phyloP scores from a whole-genome alignment of 768 basidiomycete genomes.

The Lyophyllum shimeji region DNA sequence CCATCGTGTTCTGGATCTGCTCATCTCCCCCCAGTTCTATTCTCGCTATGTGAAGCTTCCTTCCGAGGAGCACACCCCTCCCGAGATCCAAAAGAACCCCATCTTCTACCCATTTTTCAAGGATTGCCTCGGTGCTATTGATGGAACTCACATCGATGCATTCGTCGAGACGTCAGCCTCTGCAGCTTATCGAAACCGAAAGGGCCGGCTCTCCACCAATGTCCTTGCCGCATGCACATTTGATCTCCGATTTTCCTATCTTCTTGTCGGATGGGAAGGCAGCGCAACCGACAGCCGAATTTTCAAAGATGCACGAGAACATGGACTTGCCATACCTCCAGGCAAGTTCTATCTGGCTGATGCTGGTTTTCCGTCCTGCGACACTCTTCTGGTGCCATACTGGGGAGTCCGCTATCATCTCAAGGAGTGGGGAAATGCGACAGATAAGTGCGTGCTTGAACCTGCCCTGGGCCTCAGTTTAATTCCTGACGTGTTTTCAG shows the following conservation, averaged over 20 bases:
- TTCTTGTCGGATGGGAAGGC: constrained; percentile 41
- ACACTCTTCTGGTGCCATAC: constrained; percentile 37
- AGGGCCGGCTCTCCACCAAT: constrained; percentile 38
- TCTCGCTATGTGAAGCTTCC: constrained; percentile 1
- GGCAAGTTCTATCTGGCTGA: constrained; percentile 35
- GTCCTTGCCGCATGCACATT: constrained; percentile 34
- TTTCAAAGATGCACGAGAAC: constrained; percentile 24
- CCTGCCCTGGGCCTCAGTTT: too few relatives aligned
- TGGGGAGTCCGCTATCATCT: constrained; percentile 33
- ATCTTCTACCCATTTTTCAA: constrained; percentile 33
- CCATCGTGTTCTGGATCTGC: constrained; percentile 17
- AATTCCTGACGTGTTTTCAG: too few relatives aligned
- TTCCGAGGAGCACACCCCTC: constrained; percentile 18
- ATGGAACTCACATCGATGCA: constrained; percentile 31
- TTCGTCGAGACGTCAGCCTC: constrained; percentile 9
- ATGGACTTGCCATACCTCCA: constrained; percentile 28
- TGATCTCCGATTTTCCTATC: constrained; percentile 33
- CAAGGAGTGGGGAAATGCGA: constrained; percentile 3
- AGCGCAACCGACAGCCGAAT: constrained; percentile 33
- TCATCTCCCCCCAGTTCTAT: constrained; percentile 2
- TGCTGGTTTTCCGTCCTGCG: constrained; percentile 34
- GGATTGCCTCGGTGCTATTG: constrained; percentile 28
- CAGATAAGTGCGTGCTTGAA: constrained; percentile 12
- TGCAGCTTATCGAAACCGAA: constrained; percentile 19
- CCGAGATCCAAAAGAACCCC: constrained; percentile 18